These are phyloP conservation scores for Apiospora koreana DNA, from an alignment of 2,329 filamentous ascomycete species.

Conservation along the genomic window DNA sequence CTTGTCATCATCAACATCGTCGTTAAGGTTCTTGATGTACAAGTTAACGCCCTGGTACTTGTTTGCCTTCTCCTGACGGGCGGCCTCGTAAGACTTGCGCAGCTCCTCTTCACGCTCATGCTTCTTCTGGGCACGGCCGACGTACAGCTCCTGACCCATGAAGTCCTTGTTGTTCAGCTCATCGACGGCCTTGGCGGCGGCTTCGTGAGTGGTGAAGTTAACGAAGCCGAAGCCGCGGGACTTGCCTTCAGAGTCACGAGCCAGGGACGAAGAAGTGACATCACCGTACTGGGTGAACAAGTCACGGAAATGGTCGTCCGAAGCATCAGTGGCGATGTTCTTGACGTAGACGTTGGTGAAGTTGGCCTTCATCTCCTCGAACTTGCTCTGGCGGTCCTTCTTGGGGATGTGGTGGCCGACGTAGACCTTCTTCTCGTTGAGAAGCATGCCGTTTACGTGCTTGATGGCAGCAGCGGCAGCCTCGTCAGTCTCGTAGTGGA, in stretches of 20 bases:
- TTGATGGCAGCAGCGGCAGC: slow-evolving; percentile 97
- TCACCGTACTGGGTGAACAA: slow-evolving; percentile 91
- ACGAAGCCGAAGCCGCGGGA: slow-evolving; percentile 95
- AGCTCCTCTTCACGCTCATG: slow-evolving; percentile 99
- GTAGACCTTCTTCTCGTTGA: slow-evolving; percentile 99
- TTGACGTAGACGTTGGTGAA: slow-evolving; percentile 99
- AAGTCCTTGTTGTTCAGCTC: slow-evolving; percentile 90
- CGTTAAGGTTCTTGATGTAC: slow-evolving; percentile 98
- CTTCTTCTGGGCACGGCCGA: slow-evolving; percentile 99
- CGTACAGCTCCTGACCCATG: slow-evolving; percentile 93
- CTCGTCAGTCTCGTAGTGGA: slow-evolving; percentile 99
- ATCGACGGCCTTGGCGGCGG: slow-evolving; percentile 82
- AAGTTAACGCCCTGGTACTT: slow-evolving; percentile 99
- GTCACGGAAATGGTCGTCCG: slow-evolving; percentile 91
- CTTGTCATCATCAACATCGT: slow-evolving; percentile 97
- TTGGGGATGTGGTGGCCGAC: slow-evolving; percentile 99
- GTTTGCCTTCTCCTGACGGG: slow-evolving; percentile 95
- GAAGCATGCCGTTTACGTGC: slow-evolving; percentile 98
- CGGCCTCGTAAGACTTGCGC: slow-evolving; percentile 97
- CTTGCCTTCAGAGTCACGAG: slow-evolving; percentile 86
- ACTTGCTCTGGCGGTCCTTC: slow-evolving; percentile 99
- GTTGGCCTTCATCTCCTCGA: slow-evolving; percentile 99
- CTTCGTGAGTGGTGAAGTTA: slow-evolving; percentile 92
- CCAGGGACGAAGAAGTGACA: slow-evolving; percentile 93
- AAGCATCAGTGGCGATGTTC: slow-evolving; percentile 84